Evolutionary conservation across 1,284 basidiomycete genomes (phyloP).

Genomic region (Ganoderma leucocontextum): DNA sequence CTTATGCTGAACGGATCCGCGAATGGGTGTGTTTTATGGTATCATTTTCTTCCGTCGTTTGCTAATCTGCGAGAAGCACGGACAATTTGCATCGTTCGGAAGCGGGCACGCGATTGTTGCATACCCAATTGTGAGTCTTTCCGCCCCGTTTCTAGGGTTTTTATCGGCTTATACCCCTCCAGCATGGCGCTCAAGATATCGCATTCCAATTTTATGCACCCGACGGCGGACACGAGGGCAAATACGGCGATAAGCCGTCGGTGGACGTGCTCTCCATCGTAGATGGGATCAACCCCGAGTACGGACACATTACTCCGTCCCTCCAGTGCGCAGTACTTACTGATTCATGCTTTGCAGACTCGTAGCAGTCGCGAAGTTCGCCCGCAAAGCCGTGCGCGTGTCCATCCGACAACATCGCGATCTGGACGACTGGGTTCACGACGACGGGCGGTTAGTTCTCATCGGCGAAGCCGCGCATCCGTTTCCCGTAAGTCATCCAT

Average conservation of each 20-base stretch:
- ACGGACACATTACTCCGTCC: not conserved
- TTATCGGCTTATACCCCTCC: too few relatives aligned
- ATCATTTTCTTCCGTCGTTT: not conserved
- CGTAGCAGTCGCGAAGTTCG: constrained; percentile 48
- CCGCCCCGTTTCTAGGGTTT: not conserved
- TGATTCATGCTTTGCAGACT: constrained; percentile 11
- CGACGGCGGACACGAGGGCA: constrained; percentile 26
- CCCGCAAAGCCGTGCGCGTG: constrained; percentile 24
- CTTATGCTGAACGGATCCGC: constrained; percentile 1
- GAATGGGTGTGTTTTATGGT: constrained; percentile 13
- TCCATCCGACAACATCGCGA: constrained; percentile 34
- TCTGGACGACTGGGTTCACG: constrained; percentile 41
- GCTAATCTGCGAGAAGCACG: constrained; percentile 38
- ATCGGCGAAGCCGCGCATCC: constrained; percentile 57
- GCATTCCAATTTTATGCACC: constrained; percentile 30
- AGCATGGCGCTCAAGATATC: constrained; percentile 27
- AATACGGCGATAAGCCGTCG: constrained; percentile 25
- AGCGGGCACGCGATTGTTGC: constrained; percentile 44
- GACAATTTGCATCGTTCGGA: constrained; percentile 52
- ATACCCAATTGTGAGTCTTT: constrained; percentile 47
- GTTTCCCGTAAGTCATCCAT: constrained; percentile 51
- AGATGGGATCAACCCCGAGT: constrained; percentile 14
- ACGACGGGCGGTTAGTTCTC: constrained; percentile 34
- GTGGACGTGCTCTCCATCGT: constrained; percentile 14
- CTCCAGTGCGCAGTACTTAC: not conserved